Evolutionary conservation across 2,329 filamentous ascomycete species (phyloP).

Genomic region (Chrysoporthe puriensis): DNA sequence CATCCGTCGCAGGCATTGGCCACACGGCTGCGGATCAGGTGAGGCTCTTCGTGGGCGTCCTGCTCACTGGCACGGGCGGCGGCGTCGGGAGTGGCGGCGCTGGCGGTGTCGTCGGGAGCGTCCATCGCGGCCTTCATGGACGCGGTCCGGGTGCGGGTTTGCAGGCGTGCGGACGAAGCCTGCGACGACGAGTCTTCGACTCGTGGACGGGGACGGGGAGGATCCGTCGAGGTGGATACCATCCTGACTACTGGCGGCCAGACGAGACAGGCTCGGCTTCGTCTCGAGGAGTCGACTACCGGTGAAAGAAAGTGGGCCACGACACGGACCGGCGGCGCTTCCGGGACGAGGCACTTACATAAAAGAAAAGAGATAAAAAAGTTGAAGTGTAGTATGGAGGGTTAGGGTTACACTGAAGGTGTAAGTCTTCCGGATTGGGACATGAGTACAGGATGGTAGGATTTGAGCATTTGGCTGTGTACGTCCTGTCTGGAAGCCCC

Average conservation of each 20-base stretch:
- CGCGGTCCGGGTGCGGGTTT: not conserved
- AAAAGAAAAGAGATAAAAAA: too few species aligned
- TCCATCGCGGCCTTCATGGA: constrained; percentile 3
- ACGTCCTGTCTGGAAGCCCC: too few species aligned
- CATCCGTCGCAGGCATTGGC: constrained; percentile 59
- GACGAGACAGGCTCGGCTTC: too few species aligned
- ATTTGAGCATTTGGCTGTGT: too few species aligned
- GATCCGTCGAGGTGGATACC: not conserved
- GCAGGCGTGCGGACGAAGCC: not conserved
- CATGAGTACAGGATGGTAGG: too few species aligned
- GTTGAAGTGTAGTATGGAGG: too few species aligned
- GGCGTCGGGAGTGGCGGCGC: not conserved
- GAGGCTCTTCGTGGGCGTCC: constrained; percentile 16
- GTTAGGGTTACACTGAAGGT: too few species aligned
- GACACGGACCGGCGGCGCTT: too few species aligned
- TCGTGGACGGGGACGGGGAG: not conserved
- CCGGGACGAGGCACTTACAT: too few species aligned
- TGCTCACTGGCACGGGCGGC: constrained; percentile 6
- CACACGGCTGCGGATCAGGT: constrained; percentile 44
- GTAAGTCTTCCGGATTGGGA: too few species aligned
- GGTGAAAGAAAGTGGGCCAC: too few species aligned
- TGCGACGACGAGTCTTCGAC: not conserved
- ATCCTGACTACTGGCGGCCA: not conserved
- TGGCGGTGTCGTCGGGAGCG: not conserved
- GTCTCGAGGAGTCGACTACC: not conserved